Percentiles rank a stretch among this genome's conserved stretches.
phyloP scores from a whole-genome alignment of 257 asterid genomes.

The Solanum sitiens region DNA sequence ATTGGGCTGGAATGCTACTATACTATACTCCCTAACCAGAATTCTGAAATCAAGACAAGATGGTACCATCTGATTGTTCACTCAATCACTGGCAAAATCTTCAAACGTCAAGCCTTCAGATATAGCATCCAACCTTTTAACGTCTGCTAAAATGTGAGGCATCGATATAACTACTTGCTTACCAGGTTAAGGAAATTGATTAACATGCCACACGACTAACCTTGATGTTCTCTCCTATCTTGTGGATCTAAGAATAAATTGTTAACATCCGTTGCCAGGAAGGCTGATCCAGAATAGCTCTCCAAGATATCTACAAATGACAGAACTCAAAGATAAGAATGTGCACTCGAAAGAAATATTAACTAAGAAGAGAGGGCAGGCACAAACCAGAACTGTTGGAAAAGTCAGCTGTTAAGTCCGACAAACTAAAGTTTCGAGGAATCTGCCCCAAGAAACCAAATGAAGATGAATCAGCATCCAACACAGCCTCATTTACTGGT shows the following conservation, averaged over 20 bases:
- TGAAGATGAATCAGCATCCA: constrained; percentile 43
- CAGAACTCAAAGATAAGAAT: background rate
- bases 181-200: background rate
- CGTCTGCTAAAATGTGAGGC: constrained; percentile 27
- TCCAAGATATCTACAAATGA: constrained; percentile 58
- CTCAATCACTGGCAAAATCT: constrained; percentile 43
- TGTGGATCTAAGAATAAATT: constrained; percentile 38
- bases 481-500: constrained; percentile 30
- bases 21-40: background rate
- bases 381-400: constrained; percentile 59
- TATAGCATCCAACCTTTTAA: constrained; percentile 38
- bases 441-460: constrained; percentile 78
- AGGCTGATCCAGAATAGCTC: constrained; percentile 73
- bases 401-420: constrained; percentile 79
- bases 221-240: constrained; percentile 44
- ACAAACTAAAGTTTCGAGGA: constrained; percentile 80
- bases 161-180: background rate
- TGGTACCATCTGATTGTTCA: constrained; percentile 8
- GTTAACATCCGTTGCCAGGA: constrained; percentile 39
- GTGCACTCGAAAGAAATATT: background rate
- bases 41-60: background rate
- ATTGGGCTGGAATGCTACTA: background rate
- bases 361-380: background rate
- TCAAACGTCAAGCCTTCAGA: constrained; percentile 47
- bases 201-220: constrained; percentile 18